Conservation (phyloP, 2,329 filamentous ascomycete species). For the Neofusicoccum kwambonambiense region DNA sequence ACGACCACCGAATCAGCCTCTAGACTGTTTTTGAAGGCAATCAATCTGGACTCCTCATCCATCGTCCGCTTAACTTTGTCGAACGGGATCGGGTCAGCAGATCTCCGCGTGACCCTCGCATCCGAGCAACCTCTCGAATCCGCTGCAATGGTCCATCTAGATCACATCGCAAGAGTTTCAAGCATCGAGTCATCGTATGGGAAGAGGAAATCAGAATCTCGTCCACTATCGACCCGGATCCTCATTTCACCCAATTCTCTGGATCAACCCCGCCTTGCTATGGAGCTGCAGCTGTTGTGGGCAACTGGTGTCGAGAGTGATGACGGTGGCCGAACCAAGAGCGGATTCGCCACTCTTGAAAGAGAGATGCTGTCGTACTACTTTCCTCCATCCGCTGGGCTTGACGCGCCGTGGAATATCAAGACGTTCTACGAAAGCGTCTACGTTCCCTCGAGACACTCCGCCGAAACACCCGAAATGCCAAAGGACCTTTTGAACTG, state of each 20-base stretch:
- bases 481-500: constrained; percentile 35
- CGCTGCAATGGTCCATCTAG: not conserved
- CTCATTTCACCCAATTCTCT: not conserved
- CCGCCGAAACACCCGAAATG: constrained; percentile 30
- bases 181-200: not conserved
- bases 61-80: not conserved
- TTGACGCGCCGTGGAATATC: constrained; percentile 45
- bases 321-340: not conserved
- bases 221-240: not conserved
- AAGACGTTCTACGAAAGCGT: constrained; percentile 70
- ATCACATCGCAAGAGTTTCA: not conserved
- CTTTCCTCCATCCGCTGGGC: not conserved
- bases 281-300: constrained; percentile 3
- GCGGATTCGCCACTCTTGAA: not conserved
- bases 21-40: not conserved
- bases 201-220: not conserved
- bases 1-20: not conserved
- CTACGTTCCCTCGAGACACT: constrained; percentile 55
- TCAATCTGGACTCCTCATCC: not conserved
- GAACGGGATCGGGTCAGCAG: not conserved
- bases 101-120: not conserved
- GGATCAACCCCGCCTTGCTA: not conserved
- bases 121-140: not conserved
- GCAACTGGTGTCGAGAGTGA: not conserved
- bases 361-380: not conserved